Conservation (phyloP, 805 yeast species). For the Nakazawaea pomicola region DNA sequence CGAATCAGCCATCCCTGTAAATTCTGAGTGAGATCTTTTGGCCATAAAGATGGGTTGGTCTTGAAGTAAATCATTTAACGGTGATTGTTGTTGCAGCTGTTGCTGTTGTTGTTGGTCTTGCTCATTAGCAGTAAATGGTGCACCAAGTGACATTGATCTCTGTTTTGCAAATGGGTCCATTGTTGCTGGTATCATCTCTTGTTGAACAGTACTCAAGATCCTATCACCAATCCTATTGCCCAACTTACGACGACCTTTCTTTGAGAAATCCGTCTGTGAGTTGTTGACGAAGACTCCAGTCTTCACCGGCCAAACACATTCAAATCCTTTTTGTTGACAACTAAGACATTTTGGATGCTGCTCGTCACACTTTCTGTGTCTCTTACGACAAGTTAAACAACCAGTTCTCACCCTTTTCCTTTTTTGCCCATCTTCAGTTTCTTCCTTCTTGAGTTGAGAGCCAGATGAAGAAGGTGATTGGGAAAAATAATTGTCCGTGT, state of each 20-base stretch:
- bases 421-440: background rate
- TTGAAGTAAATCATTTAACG: too few relatives aligned
- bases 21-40: constrained; percentile 8
- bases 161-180: constrained; percentile 2
- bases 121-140: background rate
- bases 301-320: constrained; percentile 32
- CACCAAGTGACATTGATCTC: constrained; percentile 7
- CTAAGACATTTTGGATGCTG: constrained; percentile 46
- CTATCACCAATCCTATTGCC: constrained; percentile 9
- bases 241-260: background rate
- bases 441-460: background rate
- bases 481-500: background rate
- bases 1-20: constrained; percentile 8
- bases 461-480: background rate
- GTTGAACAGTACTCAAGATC: constrained; percentile 7
- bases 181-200: constrained; percentile 9
- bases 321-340: constrained; percentile 33
- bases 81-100: too few relatives aligned
- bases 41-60: too few relatives aligned
- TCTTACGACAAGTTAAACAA: constrained; percentile 46
- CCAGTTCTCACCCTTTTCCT: constrained; percentile 38
- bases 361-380: constrained; percentile 55
- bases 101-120: background rate
- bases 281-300: constrained; percentile 23
- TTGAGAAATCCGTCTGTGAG: constrained; percentile 20